phyloP scores from a whole-genome alignment of 306 rosid genomes.

The Delonix regia region DNA sequence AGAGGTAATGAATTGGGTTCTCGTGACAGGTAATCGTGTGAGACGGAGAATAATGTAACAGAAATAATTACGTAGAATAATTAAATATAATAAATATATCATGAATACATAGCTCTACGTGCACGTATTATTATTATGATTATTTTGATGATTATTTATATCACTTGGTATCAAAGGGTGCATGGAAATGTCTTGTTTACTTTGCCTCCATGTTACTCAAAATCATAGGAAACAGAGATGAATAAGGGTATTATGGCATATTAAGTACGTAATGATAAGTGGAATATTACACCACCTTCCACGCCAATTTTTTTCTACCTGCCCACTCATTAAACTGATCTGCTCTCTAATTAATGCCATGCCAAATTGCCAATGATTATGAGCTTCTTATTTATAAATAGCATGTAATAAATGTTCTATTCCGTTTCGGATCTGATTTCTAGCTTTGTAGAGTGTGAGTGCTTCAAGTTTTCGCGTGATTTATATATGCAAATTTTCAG shows the following conservation, averaged over 20 bases:
- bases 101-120: neutral
- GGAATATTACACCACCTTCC: neutral
- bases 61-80: too few relatives aligned
- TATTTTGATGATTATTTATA: neutral
- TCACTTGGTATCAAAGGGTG: neutral
- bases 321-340: neutral
- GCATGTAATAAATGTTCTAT: too few relatives aligned
- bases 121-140: neutral
- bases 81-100: too few relatives aligned
- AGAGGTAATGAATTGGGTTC: too few relatives aligned
- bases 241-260: neutral
- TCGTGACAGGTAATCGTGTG: too few relatives aligned
- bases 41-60: too few relatives aligned
- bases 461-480: too few relatives aligned
- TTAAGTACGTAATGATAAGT: neutral
- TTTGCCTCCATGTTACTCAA: conserved; percentile 9
- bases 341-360: neutral
- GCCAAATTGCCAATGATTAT: too few relatives aligned
- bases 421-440: too few relatives aligned
- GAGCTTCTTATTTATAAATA: too few relatives aligned
- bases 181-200: neutral
- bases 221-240: neutral
- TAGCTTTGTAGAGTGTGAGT: too few relatives aligned
- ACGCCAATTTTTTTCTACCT: neutral
- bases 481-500: too few relatives aligned